Conservation (phyloP, 176 grass and related monocot genomes). For the Hordeum marinum region DNA sequence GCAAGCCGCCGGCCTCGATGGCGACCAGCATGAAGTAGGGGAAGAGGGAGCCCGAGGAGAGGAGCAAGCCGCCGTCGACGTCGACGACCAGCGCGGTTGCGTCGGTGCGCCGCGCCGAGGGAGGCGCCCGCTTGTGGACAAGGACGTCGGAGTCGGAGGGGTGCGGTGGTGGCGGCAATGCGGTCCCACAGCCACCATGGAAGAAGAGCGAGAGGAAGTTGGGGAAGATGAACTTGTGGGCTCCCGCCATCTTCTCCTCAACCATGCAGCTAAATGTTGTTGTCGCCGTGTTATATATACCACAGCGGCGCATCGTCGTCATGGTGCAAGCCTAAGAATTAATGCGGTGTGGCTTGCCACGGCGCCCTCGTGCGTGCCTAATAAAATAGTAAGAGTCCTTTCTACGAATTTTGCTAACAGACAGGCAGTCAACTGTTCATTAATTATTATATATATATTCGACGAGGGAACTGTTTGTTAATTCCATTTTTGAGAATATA, state of each 20-base stretch:
- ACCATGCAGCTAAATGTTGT: conserved; percentile 4
- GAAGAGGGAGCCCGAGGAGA: conserved; percentile 40
- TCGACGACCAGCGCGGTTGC: conserved; percentile 28
- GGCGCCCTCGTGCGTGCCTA: too few relatives aligned
- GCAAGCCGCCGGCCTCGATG: conserved; percentile 53
- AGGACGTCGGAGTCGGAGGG: background rate
- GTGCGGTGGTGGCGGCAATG: background rate
- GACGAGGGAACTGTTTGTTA: too few relatives aligned
- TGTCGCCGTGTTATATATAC: background rate
- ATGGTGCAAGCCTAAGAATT: background rate
- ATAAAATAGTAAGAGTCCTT: too few relatives aligned
- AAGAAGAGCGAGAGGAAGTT: conserved; percentile 10
- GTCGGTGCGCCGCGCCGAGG: background rate
- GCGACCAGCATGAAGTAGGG: conserved; percentile 90
- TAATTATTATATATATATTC: too few relatives aligned
- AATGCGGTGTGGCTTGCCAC: too few relatives aligned
- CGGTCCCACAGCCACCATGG: background rate
- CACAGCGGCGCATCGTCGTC: background rate
- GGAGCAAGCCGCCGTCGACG: conserved; percentile 53
- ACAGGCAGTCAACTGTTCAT: too few relatives aligned
- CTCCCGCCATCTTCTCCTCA: background rate
- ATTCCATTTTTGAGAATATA: too few relatives aligned
- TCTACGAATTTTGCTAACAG: too few relatives aligned
- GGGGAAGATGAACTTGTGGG: background rate
- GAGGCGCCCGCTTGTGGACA: background rate